These are phyloP conservation scores for Hanseniaspora jakobsenii DNA, from an alignment of 805 yeast species.

Conservation along the genomic window DNA sequence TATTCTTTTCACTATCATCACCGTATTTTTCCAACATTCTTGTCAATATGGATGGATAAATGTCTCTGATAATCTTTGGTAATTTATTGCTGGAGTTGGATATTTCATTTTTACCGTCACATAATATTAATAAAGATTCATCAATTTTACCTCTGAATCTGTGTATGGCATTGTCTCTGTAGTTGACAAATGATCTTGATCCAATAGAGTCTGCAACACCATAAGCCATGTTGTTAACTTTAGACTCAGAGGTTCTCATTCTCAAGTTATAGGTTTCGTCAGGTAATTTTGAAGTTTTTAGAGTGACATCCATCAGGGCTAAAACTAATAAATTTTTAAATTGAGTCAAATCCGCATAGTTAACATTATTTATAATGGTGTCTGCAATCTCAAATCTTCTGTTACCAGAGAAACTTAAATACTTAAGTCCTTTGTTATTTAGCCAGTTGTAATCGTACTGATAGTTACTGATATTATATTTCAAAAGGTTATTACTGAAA, in stretches of 20 bases:
- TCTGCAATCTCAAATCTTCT: constrained; percentile 80
- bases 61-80: constrained; percentile 59
- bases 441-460: constrained; percentile 98
- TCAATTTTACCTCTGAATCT: constrained; percentile 75
- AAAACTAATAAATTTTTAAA: constrained; percentile 58
- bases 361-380: constrained; percentile 37
- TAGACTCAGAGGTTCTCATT: constrained; percentile 81
- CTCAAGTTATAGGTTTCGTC: constrained; percentile 76
- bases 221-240: constrained; percentile 59
- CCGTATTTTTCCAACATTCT: constrained; percentile 32
- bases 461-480: constrained; percentile 86
- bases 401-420: constrained; percentile 85
- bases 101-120: constrained; percentile 62
- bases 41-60: constrained; percentile 55
- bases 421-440: constrained; percentile 60
- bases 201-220: constrained; percentile 90
- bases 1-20: constrained; percentile 34
- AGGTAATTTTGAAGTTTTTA: constrained; percentile 78
- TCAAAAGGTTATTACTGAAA: constrained; percentile 79
- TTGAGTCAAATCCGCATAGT: constrained; percentile 49
- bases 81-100: constrained; percentile 47
- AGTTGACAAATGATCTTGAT: constrained; percentile 46
- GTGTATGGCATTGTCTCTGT: constrained; percentile 77
- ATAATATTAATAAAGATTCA: constrained; percentile 67
- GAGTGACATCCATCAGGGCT: constrained; percentile 90